These are phyloP conservation scores for Kuraishia capsulata DNA, from an alignment of 805 yeast species.

Conservation along the genomic window DNA sequence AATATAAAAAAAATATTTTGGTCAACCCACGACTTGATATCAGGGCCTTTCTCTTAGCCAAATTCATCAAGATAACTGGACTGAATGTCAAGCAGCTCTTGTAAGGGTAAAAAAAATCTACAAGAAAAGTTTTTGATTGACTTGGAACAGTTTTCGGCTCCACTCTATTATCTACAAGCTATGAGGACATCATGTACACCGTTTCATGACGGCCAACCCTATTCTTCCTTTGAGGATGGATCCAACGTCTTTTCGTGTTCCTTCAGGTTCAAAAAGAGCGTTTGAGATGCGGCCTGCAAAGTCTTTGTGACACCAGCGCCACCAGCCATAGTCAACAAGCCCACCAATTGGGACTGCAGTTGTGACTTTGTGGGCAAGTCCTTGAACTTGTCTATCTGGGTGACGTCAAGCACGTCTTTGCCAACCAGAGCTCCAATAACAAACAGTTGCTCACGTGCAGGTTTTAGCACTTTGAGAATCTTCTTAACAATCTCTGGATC, in stretches of 20 bases:
- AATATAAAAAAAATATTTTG: too few relatives aligned
- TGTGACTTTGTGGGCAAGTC: slow-evolving; percentile 63
- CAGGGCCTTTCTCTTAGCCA: too few relatives aligned
- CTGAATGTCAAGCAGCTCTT: too few relatives aligned
- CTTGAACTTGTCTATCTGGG: slow-evolving; percentile 54
- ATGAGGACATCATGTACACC: too few relatives aligned
- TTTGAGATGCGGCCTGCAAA: slow-evolving; percentile 57
- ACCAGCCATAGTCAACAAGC: slow-evolving; percentile 72
- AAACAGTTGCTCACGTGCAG: slow-evolving; percentile 64
- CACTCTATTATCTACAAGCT: too few relatives aligned
- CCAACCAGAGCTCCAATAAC: slow-evolving; percentile 84
- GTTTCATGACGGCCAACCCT: too few relatives aligned
- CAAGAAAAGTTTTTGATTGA: too few relatives aligned
- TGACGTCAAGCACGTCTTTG: slow-evolving; percentile 39
- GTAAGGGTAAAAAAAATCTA: too few relatives aligned
- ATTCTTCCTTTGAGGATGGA: not conserved
- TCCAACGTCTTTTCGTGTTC: slow-evolving; percentile 29
- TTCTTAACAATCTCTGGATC: slow-evolving; percentile 63
- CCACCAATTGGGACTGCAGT: slow-evolving; percentile 75
- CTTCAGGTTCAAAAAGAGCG: slow-evolving; percentile 67
- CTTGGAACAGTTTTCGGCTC: too few relatives aligned
- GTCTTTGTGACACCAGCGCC: slow-evolving; percentile 88
- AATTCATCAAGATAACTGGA: too few relatives aligned
- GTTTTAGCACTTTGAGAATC: slow-evolving; percentile 51
- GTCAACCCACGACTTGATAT: too few relatives aligned